Conservation (phyloP, 2,329 filamentous ascomycete genomes). For the Scedosporium apiospermum region DNA sequence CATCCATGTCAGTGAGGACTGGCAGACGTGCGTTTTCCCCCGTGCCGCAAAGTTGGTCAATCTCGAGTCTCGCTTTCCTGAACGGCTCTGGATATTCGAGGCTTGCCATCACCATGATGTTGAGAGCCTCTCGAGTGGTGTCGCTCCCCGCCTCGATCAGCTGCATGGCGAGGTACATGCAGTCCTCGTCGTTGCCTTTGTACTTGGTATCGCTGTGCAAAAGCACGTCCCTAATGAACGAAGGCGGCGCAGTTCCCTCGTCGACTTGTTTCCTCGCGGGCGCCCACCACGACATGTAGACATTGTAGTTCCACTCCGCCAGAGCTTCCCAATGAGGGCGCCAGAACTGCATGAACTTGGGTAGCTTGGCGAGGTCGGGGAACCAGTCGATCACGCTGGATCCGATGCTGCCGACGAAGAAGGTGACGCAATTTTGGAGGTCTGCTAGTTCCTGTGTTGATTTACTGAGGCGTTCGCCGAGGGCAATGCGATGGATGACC, state of each 20-base stretch:
- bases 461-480: conserved; percentile 21
- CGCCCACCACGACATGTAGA: conserved; percentile 24
- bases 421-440: conserved; percentile 23
- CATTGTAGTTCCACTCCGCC: conserved; percentile 21
- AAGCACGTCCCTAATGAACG: conserved; percentile 24
- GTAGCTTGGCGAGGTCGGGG: conserved; percentile 21
- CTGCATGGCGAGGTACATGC: conserved; percentile 27
- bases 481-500: conserved; percentile 24
- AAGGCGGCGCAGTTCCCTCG: conserved; percentile 19
- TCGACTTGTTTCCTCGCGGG: conserved; percentile 17
- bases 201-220: conserved; percentile 16
- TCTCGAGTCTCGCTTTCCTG: conserved; percentile 25
- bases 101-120: conserved; percentile 19
- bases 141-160: conserved; percentile 34
- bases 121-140: conserved; percentile 28
- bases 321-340: conserved; percentile 21
- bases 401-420: conserved; percentile 24
- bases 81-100: conserved; percentile 22
- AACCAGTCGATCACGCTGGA: conserved; percentile 27
- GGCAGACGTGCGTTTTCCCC: conserved; percentile 28
- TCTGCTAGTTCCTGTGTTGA: conserved; percentile 23
- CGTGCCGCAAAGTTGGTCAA: conserved; percentile 28
- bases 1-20: conserved; percentile 25
- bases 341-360: conserved; percentile 22
- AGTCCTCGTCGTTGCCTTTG: conserved; percentile 21